Base-by-base conservation (phyloP, 2,329 filamentous ascomycete genomes). In the Coniochaeta sp. region DNA sequence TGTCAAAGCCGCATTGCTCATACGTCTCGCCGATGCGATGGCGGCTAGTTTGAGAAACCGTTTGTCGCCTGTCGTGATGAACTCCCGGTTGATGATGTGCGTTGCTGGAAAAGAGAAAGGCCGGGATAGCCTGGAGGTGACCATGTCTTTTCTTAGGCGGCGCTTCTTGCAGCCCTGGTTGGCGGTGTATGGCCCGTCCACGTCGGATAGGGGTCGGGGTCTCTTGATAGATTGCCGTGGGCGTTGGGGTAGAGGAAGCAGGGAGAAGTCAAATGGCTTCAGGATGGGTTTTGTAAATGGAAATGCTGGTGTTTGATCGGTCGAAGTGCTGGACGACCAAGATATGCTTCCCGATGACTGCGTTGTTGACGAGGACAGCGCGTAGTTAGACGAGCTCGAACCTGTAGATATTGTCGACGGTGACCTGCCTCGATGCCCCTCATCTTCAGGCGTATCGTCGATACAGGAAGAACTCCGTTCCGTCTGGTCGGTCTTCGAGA, bases 21-120 rank as follows among this genome's bases (percentile, higher is more conserved):
- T 55, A 1, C 61, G 59, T 13, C 66, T 61, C 8, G 67, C 60
- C 12, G 71, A 68, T 16, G 70, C 58, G 18, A 73, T 64, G 4
- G 73, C 70, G 0, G 75, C 72, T 52, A 77, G 67, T 59, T 76
- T 76, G 27, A 76, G 58, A 50, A 80, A 76, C 3, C 74, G 68
- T 58, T 71, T 75, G 56, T 77, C 72, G 4, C 74, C 71, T 1
- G 64, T 57, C 1, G 70, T 65, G 10, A 66, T 61, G 12, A 71
- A 73, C 52, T 81, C 82, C 24, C 83, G 77, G 63, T 84, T 81
- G 50, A 85, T 73, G 52, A 88, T 86, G 60, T 89, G 84, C 40
- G 84, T 83, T 3, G 86, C 82, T 0, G 86, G 86, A 26, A 79
- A 73, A 0, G 85, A 87, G 65, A 82, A 89, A 1, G 86, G 85